Evolutionary conservation across 163 green algal species (phyloP), one percentile per base, ranked within the genome.

Genomic region (Picocystis sp.): DNA sequence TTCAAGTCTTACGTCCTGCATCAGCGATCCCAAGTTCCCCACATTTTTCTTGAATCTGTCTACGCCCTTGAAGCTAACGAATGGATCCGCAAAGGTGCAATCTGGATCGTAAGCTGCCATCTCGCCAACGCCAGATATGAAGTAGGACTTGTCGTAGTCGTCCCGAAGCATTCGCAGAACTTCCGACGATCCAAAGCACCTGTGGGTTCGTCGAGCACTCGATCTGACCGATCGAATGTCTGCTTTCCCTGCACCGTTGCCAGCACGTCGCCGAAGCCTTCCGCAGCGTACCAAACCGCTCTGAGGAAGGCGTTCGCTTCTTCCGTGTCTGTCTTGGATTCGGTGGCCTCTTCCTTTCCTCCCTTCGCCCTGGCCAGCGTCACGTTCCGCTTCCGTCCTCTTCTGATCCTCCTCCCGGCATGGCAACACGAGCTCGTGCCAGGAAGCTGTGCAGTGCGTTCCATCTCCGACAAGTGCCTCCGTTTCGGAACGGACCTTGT

Each of bases 31-130:
- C 12, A 90, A 63, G 57, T 90, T 90, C 41, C 52, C 52, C 3
- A 90, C 76, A 35, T 90, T 90, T 41, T 76, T 74, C 53, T 86
- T 82, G 69, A 90, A 90, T 6, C 80, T 70, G 11, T 75, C 35
- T 3, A 67, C 65, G 14, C 80, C 77, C 0, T 48, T 58, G 60
- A 87, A 87, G 19, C 47, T 60, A n/a, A 79, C 71, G 55, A 89
- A 89, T 3, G 79, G 75, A 53, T 89, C 75, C 21, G 78, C 73
- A 64, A 82, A 84, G 47, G 62, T 60, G 49, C 65, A 74, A 43
- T 74, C 57, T 1, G 48, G 17, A 5, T 56, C 56, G 58, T 76
- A 76, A 1, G 69, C 75, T 1, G 52, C 52, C 66, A 86, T 73
- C 17, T 76, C 71, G 6, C 69, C 70, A 13, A 47, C 21, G 2